phyloP scores from a whole-genome alignment of 1,284 basidiomycete genomes.

The Athelia psychrophila region DNA sequence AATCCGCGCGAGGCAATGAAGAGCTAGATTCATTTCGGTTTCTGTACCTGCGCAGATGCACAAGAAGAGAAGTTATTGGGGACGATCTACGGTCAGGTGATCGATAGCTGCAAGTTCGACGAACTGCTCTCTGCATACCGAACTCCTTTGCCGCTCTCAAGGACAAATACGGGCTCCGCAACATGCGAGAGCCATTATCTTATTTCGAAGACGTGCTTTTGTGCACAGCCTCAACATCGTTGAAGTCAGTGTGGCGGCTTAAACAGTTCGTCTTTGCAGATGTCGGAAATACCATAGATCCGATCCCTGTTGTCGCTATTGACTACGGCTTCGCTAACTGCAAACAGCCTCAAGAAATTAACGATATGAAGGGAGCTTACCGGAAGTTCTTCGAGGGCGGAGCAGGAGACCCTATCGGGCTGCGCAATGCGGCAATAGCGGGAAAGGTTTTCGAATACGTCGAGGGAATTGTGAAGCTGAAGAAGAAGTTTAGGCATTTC shows the following conservation, averaged over 20 bases:
- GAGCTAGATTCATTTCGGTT: conserved; percentile 24
- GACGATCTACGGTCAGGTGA: conserved; percentile 20
- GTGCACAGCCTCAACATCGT: conserved; percentile 5
- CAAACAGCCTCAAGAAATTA: conserved; percentile 17
- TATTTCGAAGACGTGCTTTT: conserved; percentile 27
- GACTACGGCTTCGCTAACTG: conserved; percentile 41
- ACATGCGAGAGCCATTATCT: conserved; percentile 1
- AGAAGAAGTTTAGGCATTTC: conserved; percentile 10
- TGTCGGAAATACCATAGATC: conserved; percentile 6
- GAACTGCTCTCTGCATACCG: conserved; percentile 28
- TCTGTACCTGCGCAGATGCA: conserved; percentile 21
- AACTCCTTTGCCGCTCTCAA: conserved; percentile 22
- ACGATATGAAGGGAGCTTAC: conserved; percentile 28
- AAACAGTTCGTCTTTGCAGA: conserved; percentile 27
- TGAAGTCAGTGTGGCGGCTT: conserved; percentile 36
- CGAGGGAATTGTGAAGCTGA: not conserved
- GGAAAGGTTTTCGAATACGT: conserved; percentile 29
- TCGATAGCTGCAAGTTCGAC: conserved; percentile 27
- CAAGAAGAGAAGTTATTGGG: conserved; percentile 13
- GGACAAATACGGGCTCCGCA: conserved; percentile 12
- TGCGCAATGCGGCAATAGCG: conserved; percentile 31
- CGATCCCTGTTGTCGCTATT: conserved; percentile 14
- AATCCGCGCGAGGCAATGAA: conserved; percentile 11
- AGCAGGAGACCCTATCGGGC: conserved; percentile 23
- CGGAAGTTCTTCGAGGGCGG: conserved; percentile 21